A percentile compares a stretch with the other conserved stretches of the same genome.
Evolutionary conservation across 306 rosid genomes (phyloP).

Genomic region (Ammopiptanthus mongolicus): DNA sequence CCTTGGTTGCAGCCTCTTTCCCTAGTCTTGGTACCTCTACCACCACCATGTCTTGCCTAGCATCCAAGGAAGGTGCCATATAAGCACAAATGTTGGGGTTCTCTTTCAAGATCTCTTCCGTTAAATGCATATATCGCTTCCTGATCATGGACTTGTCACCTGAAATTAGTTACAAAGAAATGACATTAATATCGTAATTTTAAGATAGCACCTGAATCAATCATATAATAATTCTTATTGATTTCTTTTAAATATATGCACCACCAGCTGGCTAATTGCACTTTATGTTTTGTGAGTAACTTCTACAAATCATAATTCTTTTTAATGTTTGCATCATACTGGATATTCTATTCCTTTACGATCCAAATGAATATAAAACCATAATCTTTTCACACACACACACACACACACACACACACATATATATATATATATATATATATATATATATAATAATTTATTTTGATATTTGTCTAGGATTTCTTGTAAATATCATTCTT

Average conservation of each 20-base stretch:
- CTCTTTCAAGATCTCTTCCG: constrained; percentile 24
- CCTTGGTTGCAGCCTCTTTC: constrained; percentile 65
- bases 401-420: no score
- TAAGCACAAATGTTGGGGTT: constrained; percentile 40
- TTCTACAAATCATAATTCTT: not conserved
- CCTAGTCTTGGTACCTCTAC: constrained; percentile 67
- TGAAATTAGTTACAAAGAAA: constrained; percentile 2
- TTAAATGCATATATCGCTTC: constrained; percentile 24
- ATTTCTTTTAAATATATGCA: no score
- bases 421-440: no score
- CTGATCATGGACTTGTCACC: constrained; percentile 42
- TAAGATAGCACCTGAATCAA: not conserved
- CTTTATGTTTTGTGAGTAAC: not conserved
- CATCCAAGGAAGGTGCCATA: constrained; percentile 67
- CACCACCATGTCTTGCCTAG: constrained; percentile 67
- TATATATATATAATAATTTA: not conserved
- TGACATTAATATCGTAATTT: not conserved
- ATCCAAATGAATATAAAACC: not conserved
- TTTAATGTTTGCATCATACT: no score
- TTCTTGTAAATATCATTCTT: not conserved
- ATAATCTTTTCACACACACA: not conserved
- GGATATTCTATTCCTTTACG: not conserved
- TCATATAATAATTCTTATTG: not conserved
- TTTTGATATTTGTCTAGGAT: not conserved
- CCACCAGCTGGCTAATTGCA: not conserved